Evolutionary conservation across 2,329 filamentous ascomycete species (phyloP).

Genomic region (Trichoderma asperellum): DNA sequence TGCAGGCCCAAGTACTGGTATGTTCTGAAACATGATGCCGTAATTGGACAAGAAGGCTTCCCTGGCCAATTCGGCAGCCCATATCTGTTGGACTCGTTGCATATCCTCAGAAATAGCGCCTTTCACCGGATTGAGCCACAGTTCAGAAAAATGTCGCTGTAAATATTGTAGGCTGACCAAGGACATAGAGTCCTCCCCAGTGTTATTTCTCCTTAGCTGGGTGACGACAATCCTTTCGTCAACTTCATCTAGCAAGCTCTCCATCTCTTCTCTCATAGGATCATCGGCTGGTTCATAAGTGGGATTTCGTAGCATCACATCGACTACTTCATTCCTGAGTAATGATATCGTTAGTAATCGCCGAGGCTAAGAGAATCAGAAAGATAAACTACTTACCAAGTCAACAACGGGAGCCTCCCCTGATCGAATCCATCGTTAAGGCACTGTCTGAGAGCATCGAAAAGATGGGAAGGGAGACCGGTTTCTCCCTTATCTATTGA

Average conservation of each 20-base stretch:
- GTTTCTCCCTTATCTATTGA: conserved; percentile 30
- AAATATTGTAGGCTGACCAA: conserved; percentile 38
- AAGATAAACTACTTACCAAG: conserved; percentile 39
- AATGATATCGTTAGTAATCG: background rate
- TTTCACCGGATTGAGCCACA: conserved; percentile 41
- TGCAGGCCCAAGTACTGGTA: conserved; percentile 37
- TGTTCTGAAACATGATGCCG: conserved; percentile 43
- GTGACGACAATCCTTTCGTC: conserved; percentile 39
- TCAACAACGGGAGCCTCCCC: conserved; percentile 39
- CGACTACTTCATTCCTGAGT: conserved; percentile 37
- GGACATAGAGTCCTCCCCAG: conserved; percentile 35
- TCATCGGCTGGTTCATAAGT: conserved; percentile 30
- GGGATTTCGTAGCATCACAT: conserved; percentile 13
- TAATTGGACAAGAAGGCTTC: conserved; percentile 43
- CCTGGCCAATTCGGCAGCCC: conserved; percentile 41
- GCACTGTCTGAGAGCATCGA: conserved; percentile 36
- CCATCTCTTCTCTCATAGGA: conserved; percentile 38
- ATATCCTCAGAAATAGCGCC: conserved; percentile 35
- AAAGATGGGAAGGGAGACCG: conserved; percentile 37
- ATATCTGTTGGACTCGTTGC: conserved; percentile 35
- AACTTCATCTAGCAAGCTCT: conserved; percentile 36
- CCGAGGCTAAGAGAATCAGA: background rate
- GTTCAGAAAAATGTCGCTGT: conserved; percentile 36
- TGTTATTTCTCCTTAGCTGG: conserved; percentile 37
- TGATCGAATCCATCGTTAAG: conserved; percentile 36